Conservation (phyloP, 2,329 filamentous ascomycete genomes). For the Torrubiella hemipterigena region DNA sequence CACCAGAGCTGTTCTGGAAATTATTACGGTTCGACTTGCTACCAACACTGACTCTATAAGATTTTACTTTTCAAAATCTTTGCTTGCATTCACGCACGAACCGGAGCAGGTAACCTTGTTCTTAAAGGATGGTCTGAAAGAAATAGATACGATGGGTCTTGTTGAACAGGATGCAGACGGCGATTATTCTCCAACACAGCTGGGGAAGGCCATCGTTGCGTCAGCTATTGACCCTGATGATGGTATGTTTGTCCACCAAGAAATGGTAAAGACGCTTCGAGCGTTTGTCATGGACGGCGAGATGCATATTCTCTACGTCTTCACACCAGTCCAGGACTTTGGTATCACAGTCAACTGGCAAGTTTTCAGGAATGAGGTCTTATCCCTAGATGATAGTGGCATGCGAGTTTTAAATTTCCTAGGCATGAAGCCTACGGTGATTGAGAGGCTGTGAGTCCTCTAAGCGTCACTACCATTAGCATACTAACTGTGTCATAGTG, state of each 20-base stretch:
- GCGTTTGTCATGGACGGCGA: slow-evolving; percentile 74
- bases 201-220: slow-evolving; percentile 60
- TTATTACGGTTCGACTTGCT: slow-evolving; percentile 55
- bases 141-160: slow-evolving; percentile 43
- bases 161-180: slow-evolving; percentile 36
- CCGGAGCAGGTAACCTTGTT: slow-evolving; percentile 35
- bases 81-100: slow-evolving; percentile 48
- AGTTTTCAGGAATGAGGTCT: slow-evolving; percentile 59
- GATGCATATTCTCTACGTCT: slow-evolving; percentile 68
- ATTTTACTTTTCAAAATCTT: slow-evolving; percentile 57
- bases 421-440: slow-evolving; percentile 53
- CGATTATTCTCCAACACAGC: slow-evolving; percentile 47
- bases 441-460: slow-evolving; percentile 50
- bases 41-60: slow-evolving; percentile 51
- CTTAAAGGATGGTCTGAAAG: slow-evolving; percentile 46
- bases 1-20: slow-evolving; percentile 56
- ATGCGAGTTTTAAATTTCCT: slow-evolving; percentile 56
- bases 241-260: slow-evolving; percentile 59
- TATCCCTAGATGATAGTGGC: slow-evolving; percentile 58
- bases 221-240: slow-evolving; percentile 65
- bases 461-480: slow-evolving; percentile 1
- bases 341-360: slow-evolving; percentile 55
- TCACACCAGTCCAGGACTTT: slow-evolving; percentile 57
- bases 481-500: slow-evolving; percentile 30
- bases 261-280: slow-evolving; percentile 53